Conservation (phyloP, 192 early-diverging fungal species). For the Linderina pennispora region DNA sequence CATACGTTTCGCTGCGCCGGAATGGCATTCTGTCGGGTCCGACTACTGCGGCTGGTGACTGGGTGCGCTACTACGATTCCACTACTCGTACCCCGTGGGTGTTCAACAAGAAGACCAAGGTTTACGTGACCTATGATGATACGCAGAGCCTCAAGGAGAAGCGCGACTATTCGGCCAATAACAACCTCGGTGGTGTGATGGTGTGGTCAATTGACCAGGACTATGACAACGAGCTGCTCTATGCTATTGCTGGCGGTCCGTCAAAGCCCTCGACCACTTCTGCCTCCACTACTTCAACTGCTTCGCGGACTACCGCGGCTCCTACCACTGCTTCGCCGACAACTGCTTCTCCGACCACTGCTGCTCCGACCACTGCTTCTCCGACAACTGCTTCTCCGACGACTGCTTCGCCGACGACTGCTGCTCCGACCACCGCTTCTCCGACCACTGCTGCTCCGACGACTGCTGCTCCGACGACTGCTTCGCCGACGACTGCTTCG, state of each 20-base stretch:
- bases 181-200: slow-evolving; percentile 57
- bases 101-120: slow-evolving; percentile 49
- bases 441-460: not conserved
- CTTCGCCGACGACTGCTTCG: not conserved
- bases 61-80: slow-evolving; percentile 56
- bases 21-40: slow-evolving; percentile 33
- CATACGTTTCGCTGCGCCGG: slow-evolving; percentile 49
- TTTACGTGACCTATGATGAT: slow-evolving; percentile 65
- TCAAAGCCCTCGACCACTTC: slow-evolving; percentile 3
- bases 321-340: not conserved
- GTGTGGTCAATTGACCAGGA: slow-evolving; percentile 61
- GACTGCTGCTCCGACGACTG: not conserved
- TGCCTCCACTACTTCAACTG: not conserved
- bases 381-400: not conserved
- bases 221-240: slow-evolving; percentile 52
- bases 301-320: slow-evolving; percentile 1
- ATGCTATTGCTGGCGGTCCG: slow-evolving; percentile 5
- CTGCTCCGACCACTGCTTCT: not conserved
- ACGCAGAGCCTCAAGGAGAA: slow-evolving; percentile 52
- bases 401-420: not conserved
- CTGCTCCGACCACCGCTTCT: not conserved
- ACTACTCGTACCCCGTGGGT: slow-evolving; percentile 61
- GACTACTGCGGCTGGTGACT: slow-evolving; percentile 30
- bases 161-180: slow-evolving; percentile 47
- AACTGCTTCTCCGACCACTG: not conserved